Percentiles rank a stretch among this genome's conserved stretches.
Evolutionary conservation across 345 rosid genomes (phyloP).

Genomic region (Gossypium arboreum): DNA sequence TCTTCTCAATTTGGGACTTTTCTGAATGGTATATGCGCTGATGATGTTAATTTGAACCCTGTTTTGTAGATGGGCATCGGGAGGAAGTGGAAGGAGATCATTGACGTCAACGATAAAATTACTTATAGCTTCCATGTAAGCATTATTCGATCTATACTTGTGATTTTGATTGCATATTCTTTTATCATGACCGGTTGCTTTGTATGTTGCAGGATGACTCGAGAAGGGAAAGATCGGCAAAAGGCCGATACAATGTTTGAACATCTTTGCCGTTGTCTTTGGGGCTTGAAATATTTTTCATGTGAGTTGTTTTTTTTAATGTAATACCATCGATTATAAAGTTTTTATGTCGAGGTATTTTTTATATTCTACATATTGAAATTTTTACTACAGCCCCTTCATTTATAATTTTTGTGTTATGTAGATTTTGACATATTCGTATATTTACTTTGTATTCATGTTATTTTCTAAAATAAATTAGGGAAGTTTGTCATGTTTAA

Average conservation of each 20-base stretch:
- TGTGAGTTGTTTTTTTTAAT: not conserved
- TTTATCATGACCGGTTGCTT: constrained; percentile 12
- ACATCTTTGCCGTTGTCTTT: not conserved
- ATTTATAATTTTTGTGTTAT: too few relatives aligned
- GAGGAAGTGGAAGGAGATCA: constrained; percentile 92
- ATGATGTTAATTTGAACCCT: constrained; percentile 2
- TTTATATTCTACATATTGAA: not conserved
- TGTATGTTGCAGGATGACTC: constrained; percentile 68
- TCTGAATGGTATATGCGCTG: not conserved
- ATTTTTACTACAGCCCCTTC: too few relatives aligned
- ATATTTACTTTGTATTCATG: too few relatives aligned
- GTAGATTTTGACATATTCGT: too few relatives aligned
- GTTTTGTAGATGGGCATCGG: constrained; percentile 72
- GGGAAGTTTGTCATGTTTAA: too few relatives aligned
- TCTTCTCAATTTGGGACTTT: not conserved
- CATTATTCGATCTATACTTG: constrained; percentile 2
- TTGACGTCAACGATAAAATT: constrained; percentile 66
- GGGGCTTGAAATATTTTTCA: constrained; percentile 15
- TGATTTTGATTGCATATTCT: not conserved
- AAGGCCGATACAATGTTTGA: constrained; percentile 70
- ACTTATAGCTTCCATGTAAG: constrained; percentile 78
- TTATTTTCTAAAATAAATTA: too few relatives aligned
- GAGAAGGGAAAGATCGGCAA: constrained; percentile 46
- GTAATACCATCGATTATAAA: not conserved
- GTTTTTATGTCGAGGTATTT: not conserved